These are phyloP conservation scores for Colletotrichum costaricense DNA, from an alignment of 2,329 filamentous ascomycete genomes.

Conservation along the genomic window DNA sequence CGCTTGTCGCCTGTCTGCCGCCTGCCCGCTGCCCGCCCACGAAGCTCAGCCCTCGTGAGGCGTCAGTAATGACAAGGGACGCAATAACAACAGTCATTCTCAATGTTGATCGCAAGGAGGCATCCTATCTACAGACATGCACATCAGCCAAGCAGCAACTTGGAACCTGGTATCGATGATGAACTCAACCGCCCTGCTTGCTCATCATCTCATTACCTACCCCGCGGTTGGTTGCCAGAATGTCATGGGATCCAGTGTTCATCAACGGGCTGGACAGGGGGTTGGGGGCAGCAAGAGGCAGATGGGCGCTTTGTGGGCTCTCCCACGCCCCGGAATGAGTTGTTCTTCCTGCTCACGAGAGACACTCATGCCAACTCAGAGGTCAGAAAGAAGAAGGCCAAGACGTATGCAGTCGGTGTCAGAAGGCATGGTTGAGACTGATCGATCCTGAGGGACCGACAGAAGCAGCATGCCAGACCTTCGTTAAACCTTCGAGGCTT, in stretches of 20 bases:
- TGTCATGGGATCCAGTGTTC: conserved; percentile 25
- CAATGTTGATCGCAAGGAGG: conserved; percentile 16
- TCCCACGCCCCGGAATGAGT: neutral
- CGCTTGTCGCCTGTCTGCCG: conserved; percentile 14
- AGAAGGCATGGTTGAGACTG: conserved; percentile 25
- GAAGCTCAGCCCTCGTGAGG: conserved; percentile 1
- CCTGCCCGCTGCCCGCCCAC: neutral
- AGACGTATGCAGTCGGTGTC: conserved; percentile 31
- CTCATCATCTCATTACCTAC: conserved; percentile 25
- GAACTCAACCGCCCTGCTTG: conserved; percentile 12
- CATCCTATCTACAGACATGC: neutral
- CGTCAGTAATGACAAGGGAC: neutral
- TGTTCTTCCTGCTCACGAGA: conserved; percentile 26
- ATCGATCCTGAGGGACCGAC: neutral
- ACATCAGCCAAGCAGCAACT: conserved; percentile 10
- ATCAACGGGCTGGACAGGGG: conserved; percentile 9
- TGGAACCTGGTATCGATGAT: conserved; percentile 2
- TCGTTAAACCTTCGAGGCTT: conserved; percentile 8
- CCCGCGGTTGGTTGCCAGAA: conserved; percentile 16
- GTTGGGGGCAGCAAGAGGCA: neutral
- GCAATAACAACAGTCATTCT: neutral
- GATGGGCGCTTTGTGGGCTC: conserved; percentile 12
- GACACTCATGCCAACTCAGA: conserved; percentile 32
- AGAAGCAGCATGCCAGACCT: conserved; percentile 5
- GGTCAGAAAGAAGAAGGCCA: neutral